phyloP scores from a whole-genome alignment of 2,329 filamentous ascomycete genomes.

The Pseudodiploospora longispora region DNA sequence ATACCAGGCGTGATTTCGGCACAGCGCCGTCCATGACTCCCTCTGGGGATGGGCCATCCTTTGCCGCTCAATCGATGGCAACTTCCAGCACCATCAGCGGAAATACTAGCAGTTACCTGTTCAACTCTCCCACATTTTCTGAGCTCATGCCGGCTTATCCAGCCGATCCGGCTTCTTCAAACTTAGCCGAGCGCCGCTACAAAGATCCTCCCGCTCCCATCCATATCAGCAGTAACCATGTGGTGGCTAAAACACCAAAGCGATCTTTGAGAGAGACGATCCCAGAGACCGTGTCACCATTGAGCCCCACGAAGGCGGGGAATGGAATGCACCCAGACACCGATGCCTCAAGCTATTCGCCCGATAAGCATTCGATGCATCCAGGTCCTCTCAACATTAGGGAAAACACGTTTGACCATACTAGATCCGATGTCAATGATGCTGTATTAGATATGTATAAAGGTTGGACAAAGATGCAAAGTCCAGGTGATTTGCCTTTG shows the following conservation, averaged over 20 bases:
- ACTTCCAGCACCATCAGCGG: slow-evolving; percentile 6
- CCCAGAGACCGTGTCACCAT: slow-evolving; percentile 19
- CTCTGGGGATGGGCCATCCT: slow-evolving; percentile 10
- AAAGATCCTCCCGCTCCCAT: slow-evolving; percentile 19
- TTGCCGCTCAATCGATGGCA: not conserved
- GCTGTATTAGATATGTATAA: slow-evolving; percentile 14
- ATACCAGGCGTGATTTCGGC: slow-evolving; percentile 11
- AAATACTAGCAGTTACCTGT: slow-evolving; percentile 4
- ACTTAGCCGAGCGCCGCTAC: slow-evolving; percentile 23
- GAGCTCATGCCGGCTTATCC: slow-evolving; percentile 21
- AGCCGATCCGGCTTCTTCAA: slow-evolving; percentile 11
- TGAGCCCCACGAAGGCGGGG: slow-evolving; percentile 14
- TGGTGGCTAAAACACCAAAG: slow-evolving; percentile 5
- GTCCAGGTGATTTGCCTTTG: slow-evolving; percentile 9
- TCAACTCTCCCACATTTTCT: slow-evolving; percentile 21
- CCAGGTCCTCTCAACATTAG: slow-evolving; percentile 2
- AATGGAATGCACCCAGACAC: not conserved
- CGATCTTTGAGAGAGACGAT: slow-evolving; percentile 13
- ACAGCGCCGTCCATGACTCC: slow-evolving; percentile 14
- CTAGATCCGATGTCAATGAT: slow-evolving; percentile 4
- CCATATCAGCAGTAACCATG: slow-evolving; percentile 12
- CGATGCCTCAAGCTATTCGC: slow-evolving; percentile 16
- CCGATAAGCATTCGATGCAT: slow-evolving; percentile 9
- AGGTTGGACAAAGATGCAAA: slow-evolving; percentile 17
- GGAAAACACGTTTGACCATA: not conserved